These are phyloP conservation scores for Passalora sequoiae DNA, from an alignment of 2,329 filamentous ascomycete species.

Conservation along the genomic window DNA sequence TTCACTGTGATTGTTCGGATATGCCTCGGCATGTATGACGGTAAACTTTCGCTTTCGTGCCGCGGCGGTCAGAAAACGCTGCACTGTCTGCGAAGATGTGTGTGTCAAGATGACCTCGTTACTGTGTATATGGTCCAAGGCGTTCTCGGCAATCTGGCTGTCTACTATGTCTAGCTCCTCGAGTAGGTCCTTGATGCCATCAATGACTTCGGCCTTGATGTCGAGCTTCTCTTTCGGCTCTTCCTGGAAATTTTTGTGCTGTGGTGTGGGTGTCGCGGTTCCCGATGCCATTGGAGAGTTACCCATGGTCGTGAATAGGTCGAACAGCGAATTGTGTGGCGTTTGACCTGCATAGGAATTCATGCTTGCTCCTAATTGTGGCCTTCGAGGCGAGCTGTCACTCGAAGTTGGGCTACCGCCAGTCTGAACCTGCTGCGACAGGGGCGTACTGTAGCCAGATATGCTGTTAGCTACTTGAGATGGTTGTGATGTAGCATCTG, in stretches of 20 bases:
- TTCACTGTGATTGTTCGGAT: slow-evolving; percentile 61
- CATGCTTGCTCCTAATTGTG: slow-evolving; percentile 58
- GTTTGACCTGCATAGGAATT: slow-evolving; percentile 57
- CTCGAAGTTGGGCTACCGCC: slow-evolving; percentile 12
- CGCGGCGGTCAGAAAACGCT: slow-evolving; percentile 82
- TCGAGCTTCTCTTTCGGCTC: slow-evolving; percentile 48
- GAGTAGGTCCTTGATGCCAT: slow-evolving; percentile 91
- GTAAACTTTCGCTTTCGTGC: slow-evolving; percentile 89
- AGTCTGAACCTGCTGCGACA: slow-evolving; percentile 36
- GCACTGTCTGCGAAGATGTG: slow-evolving; percentile 77
- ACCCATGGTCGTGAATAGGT: slow-evolving; percentile 63
- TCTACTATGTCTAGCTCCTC: slow-evolving; percentile 92
- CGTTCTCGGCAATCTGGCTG: slow-evolving; percentile 83
- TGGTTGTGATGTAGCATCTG: slow-evolving; percentile 19
- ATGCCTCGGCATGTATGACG: slow-evolving; percentile 73
- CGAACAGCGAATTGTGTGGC: slow-evolving; percentile 72
- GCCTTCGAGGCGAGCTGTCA: slow-evolving; percentile 41
- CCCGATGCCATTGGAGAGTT: slow-evolving; percentile 44
- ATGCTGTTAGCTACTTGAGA: slow-evolving; percentile 35
- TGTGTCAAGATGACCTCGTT: slow-evolving; percentile 90
- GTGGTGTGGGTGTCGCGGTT: slow-evolving; percentile 31
- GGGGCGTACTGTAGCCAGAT: slow-evolving; percentile 45
- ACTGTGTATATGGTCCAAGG: slow-evolving; percentile 86
- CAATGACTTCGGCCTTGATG: slow-evolving; percentile 82
- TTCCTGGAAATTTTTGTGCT: slow-evolving; percentile 29